Percentiles rank a stretch among this genome's conserved stretches.
Evolutionary conservation across 139 green algal genomes (phyloP).

Genomic region (Tetradesmus lagerheimii): DNA sequence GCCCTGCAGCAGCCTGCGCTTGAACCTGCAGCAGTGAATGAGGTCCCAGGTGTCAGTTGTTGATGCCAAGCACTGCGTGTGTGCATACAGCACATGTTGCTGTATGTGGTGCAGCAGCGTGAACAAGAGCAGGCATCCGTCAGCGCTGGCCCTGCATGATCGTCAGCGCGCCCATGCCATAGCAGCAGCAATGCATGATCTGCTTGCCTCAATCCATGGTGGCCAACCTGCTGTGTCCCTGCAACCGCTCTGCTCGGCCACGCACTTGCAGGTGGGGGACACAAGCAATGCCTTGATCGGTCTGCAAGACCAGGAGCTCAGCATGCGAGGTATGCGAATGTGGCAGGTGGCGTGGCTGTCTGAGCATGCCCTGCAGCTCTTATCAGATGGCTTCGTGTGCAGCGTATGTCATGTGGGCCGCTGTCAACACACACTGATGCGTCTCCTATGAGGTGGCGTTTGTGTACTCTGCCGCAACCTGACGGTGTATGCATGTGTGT

Average conservation of each 20-base stretch:
- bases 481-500: too few species aligned
- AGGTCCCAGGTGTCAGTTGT: neutral
- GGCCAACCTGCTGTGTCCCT: too few species aligned
- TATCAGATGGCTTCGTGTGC: neutral
- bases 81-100: too few species aligned
- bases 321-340: neutral
- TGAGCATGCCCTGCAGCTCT: neutral
- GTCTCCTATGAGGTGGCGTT: too few species aligned
- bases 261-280: neutral
- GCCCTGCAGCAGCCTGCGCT: neutral
- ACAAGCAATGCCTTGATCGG: neutral
- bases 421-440: neutral
- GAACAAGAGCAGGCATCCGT: too few species aligned
- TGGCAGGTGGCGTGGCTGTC: neutral
- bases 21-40: neutral
- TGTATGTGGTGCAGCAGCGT: too few species aligned
- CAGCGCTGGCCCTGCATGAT: too few species aligned
- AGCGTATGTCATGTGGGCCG: neutral
- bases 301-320: slow-evolving; percentile 25
- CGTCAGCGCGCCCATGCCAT: too few species aligned
- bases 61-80: neutral
- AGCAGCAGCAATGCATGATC: too few species aligned
- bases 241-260: neutral
- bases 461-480: neutral
- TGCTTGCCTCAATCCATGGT: too few species aligned